Evolutionary conservation across 495 filamentous ascomycete genomes (phyloP).

Genomic region (Xanthoparmelia taractica): DNA sequence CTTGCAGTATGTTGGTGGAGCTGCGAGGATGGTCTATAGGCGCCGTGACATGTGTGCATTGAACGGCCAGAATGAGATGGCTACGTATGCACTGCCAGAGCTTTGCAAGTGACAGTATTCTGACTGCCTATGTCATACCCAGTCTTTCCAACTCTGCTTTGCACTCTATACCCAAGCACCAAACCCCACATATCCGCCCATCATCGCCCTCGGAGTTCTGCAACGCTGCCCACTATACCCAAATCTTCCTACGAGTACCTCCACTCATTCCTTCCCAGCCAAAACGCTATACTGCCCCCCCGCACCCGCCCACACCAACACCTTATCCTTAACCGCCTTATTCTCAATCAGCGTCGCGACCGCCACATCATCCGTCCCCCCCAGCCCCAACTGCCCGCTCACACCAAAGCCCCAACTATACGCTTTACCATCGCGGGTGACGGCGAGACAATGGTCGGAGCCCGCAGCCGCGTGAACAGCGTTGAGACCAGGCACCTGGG

Average conservation of each 20-base stretch:
- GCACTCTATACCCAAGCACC: too few relatives aligned
- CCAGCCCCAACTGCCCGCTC: conserved; percentile 2
- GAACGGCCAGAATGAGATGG: background rate
- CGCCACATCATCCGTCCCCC: conserved; percentile 1
- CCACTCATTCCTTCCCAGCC: background rate
- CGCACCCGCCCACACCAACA: background rate
- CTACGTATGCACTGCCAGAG: too few relatives aligned
- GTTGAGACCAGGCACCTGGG: background rate
- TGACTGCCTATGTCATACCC: too few relatives aligned
- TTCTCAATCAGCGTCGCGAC: background rate
- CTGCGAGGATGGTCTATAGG: too few relatives aligned
- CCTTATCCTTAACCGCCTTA: background rate
- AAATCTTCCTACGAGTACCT: too few relatives aligned
- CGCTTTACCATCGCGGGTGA: background rate
- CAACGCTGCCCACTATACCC: too few relatives aligned
- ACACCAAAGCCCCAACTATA: background rate
- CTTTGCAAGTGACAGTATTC: too few relatives aligned
- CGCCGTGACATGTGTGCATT: too few relatives aligned
- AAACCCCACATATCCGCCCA: too few relatives aligned
- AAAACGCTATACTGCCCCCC: background rate
- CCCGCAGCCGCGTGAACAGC: background rate
- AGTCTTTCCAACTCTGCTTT: too few relatives aligned
- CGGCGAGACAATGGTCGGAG: background rate
- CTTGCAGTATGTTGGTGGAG: background rate
- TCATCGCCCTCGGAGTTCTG: too few relatives aligned